These are phyloP conservation scores for Secale cereale DNA, from an alignment of 176 grass and related monocot genomes.

Conservation along the genomic window DNA sequence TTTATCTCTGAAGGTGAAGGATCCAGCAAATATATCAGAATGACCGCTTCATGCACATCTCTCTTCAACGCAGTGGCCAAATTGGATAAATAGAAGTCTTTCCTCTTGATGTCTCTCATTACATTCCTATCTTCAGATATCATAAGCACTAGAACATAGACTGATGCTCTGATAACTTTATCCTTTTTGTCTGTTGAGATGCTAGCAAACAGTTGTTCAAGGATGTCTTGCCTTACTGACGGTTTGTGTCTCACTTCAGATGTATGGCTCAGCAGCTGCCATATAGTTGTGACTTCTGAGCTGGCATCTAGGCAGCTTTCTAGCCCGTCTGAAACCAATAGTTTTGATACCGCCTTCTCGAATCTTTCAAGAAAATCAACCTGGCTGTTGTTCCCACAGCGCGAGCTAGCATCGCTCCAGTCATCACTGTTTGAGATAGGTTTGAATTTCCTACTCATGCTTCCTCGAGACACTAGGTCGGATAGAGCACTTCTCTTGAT, in stretches of 20 bases:
- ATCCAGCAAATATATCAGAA: slow-evolving; percentile 95
- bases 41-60: slow-evolving; percentile 85
- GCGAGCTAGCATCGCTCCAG: slow-evolving; percentile 66
- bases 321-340: slow-evolving; percentile 51
- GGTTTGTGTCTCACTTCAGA: slow-evolving; percentile 52
- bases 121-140: slow-evolving; percentile 92
- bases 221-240: slow-evolving; percentile 68
- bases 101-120: slow-evolving; percentile 90
- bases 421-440: slow-evolving; percentile 61
- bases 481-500: slow-evolving; percentile 53
- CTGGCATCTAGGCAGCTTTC: slow-evolving; percentile 56
- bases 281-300: slow-evolving; percentile 76
- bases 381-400: slow-evolving; percentile 54
- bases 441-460: slow-evolving; percentile 64
- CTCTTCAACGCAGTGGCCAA: slow-evolving; percentile 80
- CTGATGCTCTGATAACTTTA: slow-evolving; percentile 72
- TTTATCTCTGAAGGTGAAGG: slow-evolving; percentile 85
- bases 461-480: slow-evolving; percentile 63
- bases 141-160: slow-evolving; percentile 76
- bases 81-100: slow-evolving; percentile 69
- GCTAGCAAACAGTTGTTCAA: slow-evolving; percentile 73
- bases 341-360: slow-evolving; percentile 73
- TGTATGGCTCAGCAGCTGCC: slow-evolving; percentile 68
- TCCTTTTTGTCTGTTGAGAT: slow-evolving; percentile 86
- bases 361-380: slow-evolving; percentile 73